phyloP scores from a whole-genome alignment of 2,329 filamentous ascomycete genomes.

The Ceratocystis huliohia region DNA sequence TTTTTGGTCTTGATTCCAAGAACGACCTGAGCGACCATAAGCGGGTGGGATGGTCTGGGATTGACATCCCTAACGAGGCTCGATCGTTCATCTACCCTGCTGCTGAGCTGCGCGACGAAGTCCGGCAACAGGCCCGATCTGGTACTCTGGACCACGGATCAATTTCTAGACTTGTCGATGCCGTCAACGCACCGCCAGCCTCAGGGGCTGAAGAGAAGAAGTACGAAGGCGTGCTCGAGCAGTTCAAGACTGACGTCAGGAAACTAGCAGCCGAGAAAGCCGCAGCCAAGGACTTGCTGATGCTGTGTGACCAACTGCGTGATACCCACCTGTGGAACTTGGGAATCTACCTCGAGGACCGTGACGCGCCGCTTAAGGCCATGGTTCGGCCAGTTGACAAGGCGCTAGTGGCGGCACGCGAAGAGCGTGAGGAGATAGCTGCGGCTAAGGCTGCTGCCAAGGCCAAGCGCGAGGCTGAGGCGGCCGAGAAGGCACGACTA shows the following conservation, averaged over 20 bases:
- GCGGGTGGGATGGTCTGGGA: conserved; percentile 28
- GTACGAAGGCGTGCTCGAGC: conserved; percentile 30
- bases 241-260: conserved; percentile 43
- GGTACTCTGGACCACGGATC: conserved; percentile 36
- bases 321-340: conserved; percentile 70
- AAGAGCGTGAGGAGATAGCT: conserved; percentile 46
- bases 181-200: conserved; percentile 36
- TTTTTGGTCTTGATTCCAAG: conserved; percentile 61
- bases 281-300: conserved; percentile 54
- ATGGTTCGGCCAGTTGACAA: conserved; percentile 56
- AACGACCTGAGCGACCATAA: conserved; percentile 26
- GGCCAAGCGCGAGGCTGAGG: conserved; percentile 37
- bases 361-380: conserved; percentile 51
- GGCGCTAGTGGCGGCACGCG: conserved; percentile 42
- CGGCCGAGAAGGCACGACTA: conserved; percentile 36
- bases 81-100: conserved; percentile 37
- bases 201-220: conserved; percentile 34
- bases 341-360: conserved; percentile 79
- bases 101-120: conserved; percentile 18
- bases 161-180: conserved; percentile 34
- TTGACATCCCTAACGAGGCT: conserved; percentile 36
- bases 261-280: conserved; percentile 37
- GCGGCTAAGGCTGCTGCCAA: conserved; percentile 43
- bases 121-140: conserved; percentile 18
- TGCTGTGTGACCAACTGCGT: conserved; percentile 66